Evolutionary conservation across 2,329 filamentous ascomycete species (phyloP), one percentile per base, ranked within the genome.

Genomic region (Ophidiomyces ophidiicola): DNA sequence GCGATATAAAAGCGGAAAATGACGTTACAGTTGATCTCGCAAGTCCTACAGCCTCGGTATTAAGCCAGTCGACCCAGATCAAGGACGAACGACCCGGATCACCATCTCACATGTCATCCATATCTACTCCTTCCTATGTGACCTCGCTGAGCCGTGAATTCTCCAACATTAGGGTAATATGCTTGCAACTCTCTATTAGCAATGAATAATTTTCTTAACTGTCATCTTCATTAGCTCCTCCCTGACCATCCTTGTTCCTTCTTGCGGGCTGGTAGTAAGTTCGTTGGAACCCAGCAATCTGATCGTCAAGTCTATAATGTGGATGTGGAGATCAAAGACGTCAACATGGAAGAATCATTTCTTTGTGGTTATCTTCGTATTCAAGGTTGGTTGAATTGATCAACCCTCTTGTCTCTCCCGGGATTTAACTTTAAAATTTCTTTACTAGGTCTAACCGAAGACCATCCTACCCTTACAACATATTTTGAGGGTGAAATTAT

Each of bases 401-500:
- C 6, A 8, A 17, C 17, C n/a, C 31, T 4, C 21, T 33, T 40
- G 30, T 28, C 38, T 32, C 11, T 36, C 18, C 6, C 12, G 14
- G 29, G 8, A 31, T 32, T 17, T n/a, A n/a, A 21, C 23, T 32
- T 37, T 36, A 36, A 26, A 45, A 17, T 18, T 36, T 38, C 25
- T 40, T 25, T 44, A 46, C 7, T 49, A 94, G 87, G 87, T 37
- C 69, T 98, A 11, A 96, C 90, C 0, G 82, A 92, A 56, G 87
- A 94, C 61, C 88, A 96, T 58, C 88, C 88, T 8, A 94, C 87
- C n/a, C 69, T 98, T 36, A 96, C 88, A 6, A 98, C 90, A 1
- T 98, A 92, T 59, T 98, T 98, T 53, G 88, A 96, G 62, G 87
- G 88, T 58, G 90, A 98, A 63, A 93, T 98, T 39, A 94, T 98